Evolutionary conservation across 306 rosid species (phyloP), one percentile per base, ranked within the genome.

Genomic region (Purshia tridentata): DNA sequence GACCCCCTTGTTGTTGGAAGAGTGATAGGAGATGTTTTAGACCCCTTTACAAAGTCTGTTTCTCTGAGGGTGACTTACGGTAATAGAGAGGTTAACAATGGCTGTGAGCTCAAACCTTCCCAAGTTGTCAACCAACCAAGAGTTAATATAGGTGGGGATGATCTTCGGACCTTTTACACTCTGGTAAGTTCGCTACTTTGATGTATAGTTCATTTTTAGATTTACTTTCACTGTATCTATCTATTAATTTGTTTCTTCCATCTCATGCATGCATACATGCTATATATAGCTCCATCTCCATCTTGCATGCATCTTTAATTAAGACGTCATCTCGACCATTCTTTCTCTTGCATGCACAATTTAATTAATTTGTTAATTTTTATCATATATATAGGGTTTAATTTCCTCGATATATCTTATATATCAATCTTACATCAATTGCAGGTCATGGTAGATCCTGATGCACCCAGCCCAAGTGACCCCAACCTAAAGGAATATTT

Each of bases 381-480:
- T 2, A 29, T 29, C 35, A 29, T 29, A 29, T 29, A 29, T 29
- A 29, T 29, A 29, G 35, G 35, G 35, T 29, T 29, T 29, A 29
- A 29, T 29, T 29, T 29, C 35, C 35, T 29, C 35, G 1, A 29
- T 29, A 29, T 29, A 29, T 29, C 35, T 29, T 29, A 29, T n/a
- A n/a, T n/a, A n/a, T n/a, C n/a, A n/a, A n/a, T 29, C 35, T 29
- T 29, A 2, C 35, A 29, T 29, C 35, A 14, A 2, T 51, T 59
- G 49, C 71, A 87, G 91, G 82, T 70, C 53, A 82, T 87, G 91
- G 91, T 87, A 40, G 91, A 87, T 66, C 89, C 91, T 35, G 91
- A 87, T 78, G 91, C 91, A 47, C 89, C 89, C 4, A 87, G 87
- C 76, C 91, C 91, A 14, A 87, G 91, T 52, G 87, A 84, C 19